A percentile compares a stretch with the other conserved stretches of the same genome.
These are phyloP conservation scores for Hermanozyma aechmeae DNA, from an alignment of 805 yeast species.

Conservation along the genomic window DNA sequence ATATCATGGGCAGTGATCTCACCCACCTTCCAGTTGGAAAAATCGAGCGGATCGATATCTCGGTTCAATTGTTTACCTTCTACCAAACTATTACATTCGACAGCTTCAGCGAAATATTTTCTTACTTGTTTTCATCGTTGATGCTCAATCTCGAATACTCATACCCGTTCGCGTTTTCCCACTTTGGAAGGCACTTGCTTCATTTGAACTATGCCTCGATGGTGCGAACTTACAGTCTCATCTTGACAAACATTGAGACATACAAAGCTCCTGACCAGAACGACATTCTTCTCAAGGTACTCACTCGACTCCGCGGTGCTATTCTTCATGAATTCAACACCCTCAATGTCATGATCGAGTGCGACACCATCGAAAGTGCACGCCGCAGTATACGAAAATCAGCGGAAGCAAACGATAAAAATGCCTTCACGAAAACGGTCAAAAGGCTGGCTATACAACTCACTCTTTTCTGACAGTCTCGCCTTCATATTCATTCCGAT, in stretches of 20 bases:
- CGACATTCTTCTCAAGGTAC: neutral
- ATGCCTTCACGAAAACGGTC: too few species aligned
- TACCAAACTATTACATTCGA: conserved; percentile 2
- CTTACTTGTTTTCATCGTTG: conserved; percentile 14
- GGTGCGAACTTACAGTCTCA: too few species aligned
- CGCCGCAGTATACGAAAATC: too few species aligned
- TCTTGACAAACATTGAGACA: too few species aligned
- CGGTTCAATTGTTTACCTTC: conserved; percentile 5
- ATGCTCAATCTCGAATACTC: conserved; percentile 8
- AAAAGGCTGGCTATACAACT: too few species aligned
- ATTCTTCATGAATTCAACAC: conserved; percentile 13
- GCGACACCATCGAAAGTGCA: conserved; percentile 6
- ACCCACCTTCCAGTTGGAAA: conserved; percentile 4
- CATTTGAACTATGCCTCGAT: neutral
- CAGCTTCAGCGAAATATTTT: conserved; percentile 8
- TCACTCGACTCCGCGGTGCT: conserved; percentile 8
- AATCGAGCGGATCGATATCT: conserved; percentile 3
- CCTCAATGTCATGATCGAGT: conserved; percentile 11
- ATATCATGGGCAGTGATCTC: conserved; percentile 6
- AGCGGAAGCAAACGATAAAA: too few species aligned
- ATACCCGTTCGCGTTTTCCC: neutral
- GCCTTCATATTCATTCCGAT: too few species aligned
- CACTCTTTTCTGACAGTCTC: too few species aligned
- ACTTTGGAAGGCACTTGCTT: neutral
- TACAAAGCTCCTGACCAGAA: neutral